A percentile compares a stretch with the other conserved stretches of the same genome.
Evolutionary conservation across 225 moss, liverwort and hornwort genomes (phyloP).

Genomic region (Bryoerythrophyllum caledonicum): DNA sequence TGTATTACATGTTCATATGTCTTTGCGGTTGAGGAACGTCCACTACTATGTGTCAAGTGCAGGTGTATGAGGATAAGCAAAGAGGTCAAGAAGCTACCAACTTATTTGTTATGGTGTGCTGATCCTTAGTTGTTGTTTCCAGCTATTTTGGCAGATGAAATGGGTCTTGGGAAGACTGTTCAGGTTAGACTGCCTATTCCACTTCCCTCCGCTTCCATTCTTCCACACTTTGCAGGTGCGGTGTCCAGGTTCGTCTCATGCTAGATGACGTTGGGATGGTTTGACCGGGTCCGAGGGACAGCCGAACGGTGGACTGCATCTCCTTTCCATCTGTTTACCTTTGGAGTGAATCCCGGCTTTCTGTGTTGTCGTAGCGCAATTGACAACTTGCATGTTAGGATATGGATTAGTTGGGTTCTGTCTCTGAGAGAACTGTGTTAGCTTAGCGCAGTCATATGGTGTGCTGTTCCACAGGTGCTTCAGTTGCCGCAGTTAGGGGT

Average conservation of each 20-base stretch:
- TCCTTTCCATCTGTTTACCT: not conserved
- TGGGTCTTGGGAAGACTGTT: constrained; percentile 99
- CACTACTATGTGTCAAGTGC: constrained; percentile 40
- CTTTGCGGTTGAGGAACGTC: constrained; percentile 26
- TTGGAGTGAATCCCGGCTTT: constrained; percentile 1
- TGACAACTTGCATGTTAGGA: not conserved
- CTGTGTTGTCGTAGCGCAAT: not conserved
- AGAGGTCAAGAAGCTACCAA: constrained; percentile 36
- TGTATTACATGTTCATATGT: constrained; percentile 5
- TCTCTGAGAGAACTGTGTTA: not conserved
- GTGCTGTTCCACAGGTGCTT: not conserved
- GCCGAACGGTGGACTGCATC: not conserved
- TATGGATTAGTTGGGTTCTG: not conserved
- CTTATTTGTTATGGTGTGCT: constrained; percentile 49
- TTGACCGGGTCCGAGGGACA: not conserved
- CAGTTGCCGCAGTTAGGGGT: not conserved
- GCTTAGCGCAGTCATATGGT: not conserved
- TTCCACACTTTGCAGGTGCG: constrained; percentile 4
- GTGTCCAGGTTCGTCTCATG: constrained; percentile 8
- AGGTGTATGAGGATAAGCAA: constrained; percentile 41
- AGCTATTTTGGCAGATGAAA: constrained; percentile 97
- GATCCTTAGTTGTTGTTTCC: constrained; percentile 58
- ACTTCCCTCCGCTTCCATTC: constrained; percentile 9
- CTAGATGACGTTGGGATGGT: constrained; percentile 1
- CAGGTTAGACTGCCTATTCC: constrained; percentile 53